Evolutionary conservation across 495 filamentous ascomycete genomes (phyloP), one percentile per base, ranked within the genome.

Genomic region (Lasiosphaeris hirsuta): DNA sequence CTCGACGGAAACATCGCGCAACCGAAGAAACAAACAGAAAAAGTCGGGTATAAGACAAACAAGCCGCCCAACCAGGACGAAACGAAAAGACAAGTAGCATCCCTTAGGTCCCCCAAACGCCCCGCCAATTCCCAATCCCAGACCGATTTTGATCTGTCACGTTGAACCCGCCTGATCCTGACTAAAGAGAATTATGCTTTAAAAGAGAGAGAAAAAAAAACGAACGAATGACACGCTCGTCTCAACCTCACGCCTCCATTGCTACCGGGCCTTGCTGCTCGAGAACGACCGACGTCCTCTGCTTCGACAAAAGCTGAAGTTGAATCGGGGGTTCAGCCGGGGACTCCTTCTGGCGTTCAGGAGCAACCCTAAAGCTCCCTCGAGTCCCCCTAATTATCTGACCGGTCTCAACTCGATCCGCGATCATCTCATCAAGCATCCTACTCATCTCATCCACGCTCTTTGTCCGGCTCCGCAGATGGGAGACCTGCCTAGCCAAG

Each of bases 381-480:
- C 83, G 76, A 35, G 72, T 70, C 42, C 83, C 78, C 53, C 86
- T 81, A 30, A 87, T 74, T 41, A 87, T 62, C 46, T 86, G 80
- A 13, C 87, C 87, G 33, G 77, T 78, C 60, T 91, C 88, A 49
- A 92, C 87, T 17, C 88, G 84, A 65, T 90, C 87, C 69, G 90
- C 88, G 57, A 96, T 94, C 92, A 96, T 96, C 70, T 94, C 89
- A 60, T 96, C 91, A 34, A 96, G 81, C 73, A 96, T 90, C 45
- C 84, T 81, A 52, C 88, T 94, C 81, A 96, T 89, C 69, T 96
- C 90, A 60, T 94, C 90, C 44, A 92, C 85, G 56, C 88, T 87
- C 76, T 82, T 86, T 30, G 81, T 81, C 56, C 84, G 80, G 54
- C 78, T 81, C 30, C 74, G 72, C 18, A 75, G 65, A 15, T 69